phyloP scores from a whole-genome alignment of 208 protist species.

The Vickermania spadyakhi region DNA sequence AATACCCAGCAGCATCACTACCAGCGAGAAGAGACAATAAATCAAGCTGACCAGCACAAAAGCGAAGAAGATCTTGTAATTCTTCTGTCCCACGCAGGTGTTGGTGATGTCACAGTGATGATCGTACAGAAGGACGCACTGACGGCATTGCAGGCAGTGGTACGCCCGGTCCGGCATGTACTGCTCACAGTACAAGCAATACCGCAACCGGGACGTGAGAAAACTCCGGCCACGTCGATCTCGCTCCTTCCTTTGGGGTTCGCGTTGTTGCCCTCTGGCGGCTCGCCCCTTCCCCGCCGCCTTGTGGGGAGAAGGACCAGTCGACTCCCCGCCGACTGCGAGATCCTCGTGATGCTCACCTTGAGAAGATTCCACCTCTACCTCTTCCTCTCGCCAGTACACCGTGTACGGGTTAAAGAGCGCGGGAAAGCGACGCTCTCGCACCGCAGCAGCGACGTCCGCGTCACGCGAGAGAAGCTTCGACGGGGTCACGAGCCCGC shows the following conservation, averaged over 20 bases:
- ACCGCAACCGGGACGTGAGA: conserved; percentile 10
- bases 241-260: neutral
- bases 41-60: neutral
- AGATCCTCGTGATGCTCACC: too few species aligned
- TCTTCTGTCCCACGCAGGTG: conserved; percentile 62
- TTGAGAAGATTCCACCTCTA: neutral
- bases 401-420: neutral
- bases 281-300: too few species aligned
- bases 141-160: conserved; percentile 45
- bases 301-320: too few species aligned
- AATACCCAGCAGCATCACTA: neutral
- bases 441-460: too few species aligned
- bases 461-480: too few species aligned
- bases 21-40: neutral
- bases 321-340: too few species aligned
- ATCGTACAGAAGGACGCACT: conserved; percentile 58
- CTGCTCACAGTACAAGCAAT: conserved; percentile 30
- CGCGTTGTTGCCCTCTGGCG: too few species aligned
- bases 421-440: too few species aligned
- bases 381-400: neutral
- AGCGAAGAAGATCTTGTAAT: conserved; percentile 80
- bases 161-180: conserved; percentile 46
- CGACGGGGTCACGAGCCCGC: too few species aligned
- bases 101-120: conserved; percentile 71
- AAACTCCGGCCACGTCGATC: neutral